Conservation (phyloP, 768 basidiomycete genomes). For the Suillus weaverae region DNA sequence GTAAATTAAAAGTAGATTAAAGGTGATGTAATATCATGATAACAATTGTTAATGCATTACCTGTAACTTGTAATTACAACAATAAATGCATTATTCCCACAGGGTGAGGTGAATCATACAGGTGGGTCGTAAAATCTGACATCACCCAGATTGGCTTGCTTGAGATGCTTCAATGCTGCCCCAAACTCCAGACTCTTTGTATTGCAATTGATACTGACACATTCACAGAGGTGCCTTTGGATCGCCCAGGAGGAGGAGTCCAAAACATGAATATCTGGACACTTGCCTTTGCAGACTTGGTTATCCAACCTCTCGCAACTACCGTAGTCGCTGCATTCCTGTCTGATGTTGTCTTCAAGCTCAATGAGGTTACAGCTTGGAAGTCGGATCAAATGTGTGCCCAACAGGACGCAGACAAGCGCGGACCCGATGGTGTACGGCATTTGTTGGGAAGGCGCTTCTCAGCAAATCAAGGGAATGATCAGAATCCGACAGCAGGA, state of each 20-base stretch:
- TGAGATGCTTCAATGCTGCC: not conserved
- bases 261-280: not conserved
- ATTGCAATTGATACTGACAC: constrained; percentile 1
- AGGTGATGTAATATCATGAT: too few species aligned
- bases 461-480: not conserved
- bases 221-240: not conserved
- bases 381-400: not conserved
- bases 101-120: too few species aligned
- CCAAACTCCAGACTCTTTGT: not conserved
- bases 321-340: constrained; percentile 1
- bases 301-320: not conserved
- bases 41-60: too few species aligned
- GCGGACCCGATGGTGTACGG: not conserved
- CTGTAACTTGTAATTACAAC: too few species aligned
- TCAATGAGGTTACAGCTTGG: not conserved
- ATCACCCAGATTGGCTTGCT: not conserved
- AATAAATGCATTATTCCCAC: too few species aligned
- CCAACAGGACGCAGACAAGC: not conserved
- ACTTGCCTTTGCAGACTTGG: not conserved
- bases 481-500: not conserved
- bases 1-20: too few species aligned
- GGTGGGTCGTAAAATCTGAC: not conserved
- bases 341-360: not conserved
- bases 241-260: not conserved
- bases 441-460: not conserved